phyloP scores from a whole-genome alignment of 2,329 filamentous ascomycete species.

The Aureobasidium sp. region DNA sequence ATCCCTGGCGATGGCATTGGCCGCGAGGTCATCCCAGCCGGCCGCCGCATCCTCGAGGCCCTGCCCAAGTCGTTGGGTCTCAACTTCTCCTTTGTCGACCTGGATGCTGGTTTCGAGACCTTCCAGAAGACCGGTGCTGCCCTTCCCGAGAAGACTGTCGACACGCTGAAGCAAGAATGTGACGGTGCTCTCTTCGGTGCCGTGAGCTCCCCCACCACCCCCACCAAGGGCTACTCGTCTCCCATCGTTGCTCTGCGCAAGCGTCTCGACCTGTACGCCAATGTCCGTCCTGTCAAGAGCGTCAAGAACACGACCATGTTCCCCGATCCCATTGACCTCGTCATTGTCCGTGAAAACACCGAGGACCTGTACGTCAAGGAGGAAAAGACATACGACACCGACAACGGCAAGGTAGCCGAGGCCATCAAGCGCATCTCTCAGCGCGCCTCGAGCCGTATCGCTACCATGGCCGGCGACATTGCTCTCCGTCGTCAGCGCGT shows the following conservation, averaged over 20 bases:
- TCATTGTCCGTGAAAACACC: slow-evolving; percentile 98
- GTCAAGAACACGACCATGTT: slow-evolving; percentile 51
- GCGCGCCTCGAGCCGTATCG: slow-evolving; percentile 76
- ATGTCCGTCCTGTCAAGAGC: slow-evolving; percentile 91
- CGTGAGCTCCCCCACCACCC: slow-evolving; percentile 79
- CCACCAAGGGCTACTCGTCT: slow-evolving; percentile 91
- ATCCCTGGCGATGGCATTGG: slow-evolving; percentile 98
- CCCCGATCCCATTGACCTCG: slow-evolving; percentile 72
- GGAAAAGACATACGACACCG: slow-evolving; percentile 72
- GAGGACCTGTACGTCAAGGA: slow-evolving; percentile 98
- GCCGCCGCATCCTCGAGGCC: slow-evolving; percentile 83
- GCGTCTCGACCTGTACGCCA: slow-evolving; percentile 89
- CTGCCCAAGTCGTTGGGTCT: slow-evolving; percentile 84
- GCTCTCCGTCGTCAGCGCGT: slow-evolving; percentile 79
- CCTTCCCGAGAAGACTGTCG: slow-evolving; percentile 83
- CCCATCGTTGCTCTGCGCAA: slow-evolving; percentile 97
- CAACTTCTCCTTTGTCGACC: slow-evolving; percentile 89
- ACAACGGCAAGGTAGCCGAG: slow-evolving; percentile 78
- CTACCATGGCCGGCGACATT: slow-evolving; percentile 90
- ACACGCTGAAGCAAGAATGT: slow-evolving; percentile 82
- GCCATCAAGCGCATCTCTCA: slow-evolving; percentile 96
- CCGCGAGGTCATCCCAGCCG: slow-evolving; percentile 93
- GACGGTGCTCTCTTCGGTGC: slow-evolving; percentile 95
- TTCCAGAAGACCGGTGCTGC: slow-evolving; percentile 86
- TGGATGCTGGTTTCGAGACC: slow-evolving; percentile 86